Base-by-base conservation (phyloP, 345 rosid species). In the Iberis pinnata region DNA sequence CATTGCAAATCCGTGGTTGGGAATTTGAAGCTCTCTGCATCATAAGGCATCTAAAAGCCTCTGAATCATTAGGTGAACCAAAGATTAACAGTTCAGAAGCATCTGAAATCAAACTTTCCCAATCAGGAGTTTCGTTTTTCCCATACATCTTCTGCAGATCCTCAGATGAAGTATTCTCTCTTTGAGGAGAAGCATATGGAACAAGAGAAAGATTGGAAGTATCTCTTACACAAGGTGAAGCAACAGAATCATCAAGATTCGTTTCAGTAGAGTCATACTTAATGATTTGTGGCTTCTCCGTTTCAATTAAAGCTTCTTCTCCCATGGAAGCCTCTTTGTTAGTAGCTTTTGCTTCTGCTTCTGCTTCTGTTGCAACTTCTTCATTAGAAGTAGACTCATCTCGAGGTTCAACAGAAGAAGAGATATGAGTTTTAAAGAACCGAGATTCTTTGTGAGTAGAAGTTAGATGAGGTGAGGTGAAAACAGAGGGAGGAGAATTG, bases 381-480 rank as follows among this genome's bases (percentile, higher is more conserved):
- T 68, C 79, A 43, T 60, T 44, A 39, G 59, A 20, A 20, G 56
- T 33, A 13, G 35, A 49, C 41, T 67, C 65, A 44, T 63, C 70
- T 40, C 25, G 70, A 12, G 78, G 67, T 15, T 49, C 60, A 27
- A 58, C 66, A 24, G 69, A 46, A 59, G 58, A 47, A 62, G 68
- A 76, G 56, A 56, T 67, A 63, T 89, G 79, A 69, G 61, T 69
- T 61, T 49, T 32, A 47, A 80, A 70, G 82, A 85, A 85, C 47
- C 96, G 69, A 2, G 93, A 78, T 66, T 88, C 98, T 82, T 75
- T 88, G 75, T 75, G 86, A 72, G 83, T 67, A 73, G 55, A 59
- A 39, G 67, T 74, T 57, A 78, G 56, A 75, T 92, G 96, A n/a
- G 98, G 98, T 4, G 98, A 88, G 42, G 95, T 78, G 80, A 92